phyloP scores from a whole-genome alignment of 345 rosid genomes.

The Brassica cretica region DNA sequence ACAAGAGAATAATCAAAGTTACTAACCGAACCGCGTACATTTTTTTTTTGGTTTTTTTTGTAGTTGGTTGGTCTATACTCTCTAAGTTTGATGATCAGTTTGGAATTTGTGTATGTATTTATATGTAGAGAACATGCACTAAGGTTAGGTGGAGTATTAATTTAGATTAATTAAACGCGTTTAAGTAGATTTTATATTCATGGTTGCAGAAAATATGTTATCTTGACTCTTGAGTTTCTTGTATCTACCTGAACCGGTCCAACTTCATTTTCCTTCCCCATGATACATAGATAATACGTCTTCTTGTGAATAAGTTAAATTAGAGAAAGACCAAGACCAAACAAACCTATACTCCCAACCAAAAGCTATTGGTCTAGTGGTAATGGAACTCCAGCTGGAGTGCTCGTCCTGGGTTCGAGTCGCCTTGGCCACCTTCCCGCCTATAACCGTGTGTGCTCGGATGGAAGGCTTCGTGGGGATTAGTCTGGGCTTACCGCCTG shows the following conservation, averaged over 20 bases:
- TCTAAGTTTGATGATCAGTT: not conserved
- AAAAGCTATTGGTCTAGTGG: too few relatives aligned
- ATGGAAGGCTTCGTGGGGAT: too few relatives aligned
- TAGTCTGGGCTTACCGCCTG: too few relatives aligned
- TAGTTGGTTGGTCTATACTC: not conserved
- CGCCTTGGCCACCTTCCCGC: too few relatives aligned
- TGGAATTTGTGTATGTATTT: not conserved
- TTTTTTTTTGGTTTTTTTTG: not conserved
- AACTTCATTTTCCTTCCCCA: not conserved
- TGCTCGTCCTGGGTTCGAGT: too few relatives aligned
- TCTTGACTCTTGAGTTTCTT: not conserved
- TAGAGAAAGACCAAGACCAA: not conserved
- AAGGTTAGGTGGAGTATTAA: not conserved
- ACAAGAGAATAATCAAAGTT: constrained; percentile 8
- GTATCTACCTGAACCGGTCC: not conserved
- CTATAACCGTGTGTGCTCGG: too few relatives aligned
- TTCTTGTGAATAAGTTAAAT: not conserved
- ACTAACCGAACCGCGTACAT: constrained; percentile 5
- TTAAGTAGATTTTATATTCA: not conserved
- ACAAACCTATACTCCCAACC: not conserved
- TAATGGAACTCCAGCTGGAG: too few relatives aligned
- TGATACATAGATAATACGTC: not conserved
- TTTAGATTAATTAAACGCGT: not conserved
- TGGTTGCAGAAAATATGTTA: not conserved
- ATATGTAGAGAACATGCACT: not conserved